phyloP scores from a whole-genome alignment of 2,329 filamentous ascomycete species.

The Paraphoma sp. region DNA sequence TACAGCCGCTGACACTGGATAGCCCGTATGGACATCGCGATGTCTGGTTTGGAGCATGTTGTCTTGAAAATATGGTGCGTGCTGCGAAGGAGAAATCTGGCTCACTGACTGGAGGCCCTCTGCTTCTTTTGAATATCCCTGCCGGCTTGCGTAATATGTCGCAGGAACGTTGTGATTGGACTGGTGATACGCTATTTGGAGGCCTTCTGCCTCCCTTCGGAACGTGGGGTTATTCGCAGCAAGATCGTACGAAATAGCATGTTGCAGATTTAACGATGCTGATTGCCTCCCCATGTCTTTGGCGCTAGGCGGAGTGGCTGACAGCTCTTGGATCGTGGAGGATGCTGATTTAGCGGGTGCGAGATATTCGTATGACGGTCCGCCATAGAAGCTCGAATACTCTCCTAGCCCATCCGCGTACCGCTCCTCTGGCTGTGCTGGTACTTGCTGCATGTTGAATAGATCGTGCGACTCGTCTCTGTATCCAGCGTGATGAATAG shows the following conservation, averaged over 20 bases:
- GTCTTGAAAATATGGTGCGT: slow-evolving; percentile 2
- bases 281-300: not conserved
- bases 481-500: not conserved
- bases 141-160: slow-evolving; percentile 1
- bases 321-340: slow-evolving; percentile 1
- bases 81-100: not conserved
- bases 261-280: not conserved
- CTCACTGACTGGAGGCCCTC: slow-evolving; percentile 11
- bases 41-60: slow-evolving; percentile 2
- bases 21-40: not conserved
- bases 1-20: not conserved
- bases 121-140: slow-evolving; percentile 11
- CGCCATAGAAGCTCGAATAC: slow-evolving; percentile 14
- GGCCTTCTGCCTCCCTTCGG: slow-evolving; percentile 12
- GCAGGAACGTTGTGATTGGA: not conserved
- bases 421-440: slow-evolving; percentile 1
- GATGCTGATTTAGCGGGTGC: slow-evolving; percentile 6
- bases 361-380: slow-evolving; percentile 11
- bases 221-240: slow-evolving; percentile 11
- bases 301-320: not conserved
- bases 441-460: slow-evolving; percentile 9
- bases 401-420: slow-evolving; percentile 14
- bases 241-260: slow-evolving; percentile 14
- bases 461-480: not conserved
- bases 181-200: slow-evolving; percentile 8